Percentiles rank a stretch among this genome's conserved stretches.
These are phyloP conservation scores for Sinapis alba DNA, from an alignment of 441 rosid species.

Conservation along the genomic window DNA sequence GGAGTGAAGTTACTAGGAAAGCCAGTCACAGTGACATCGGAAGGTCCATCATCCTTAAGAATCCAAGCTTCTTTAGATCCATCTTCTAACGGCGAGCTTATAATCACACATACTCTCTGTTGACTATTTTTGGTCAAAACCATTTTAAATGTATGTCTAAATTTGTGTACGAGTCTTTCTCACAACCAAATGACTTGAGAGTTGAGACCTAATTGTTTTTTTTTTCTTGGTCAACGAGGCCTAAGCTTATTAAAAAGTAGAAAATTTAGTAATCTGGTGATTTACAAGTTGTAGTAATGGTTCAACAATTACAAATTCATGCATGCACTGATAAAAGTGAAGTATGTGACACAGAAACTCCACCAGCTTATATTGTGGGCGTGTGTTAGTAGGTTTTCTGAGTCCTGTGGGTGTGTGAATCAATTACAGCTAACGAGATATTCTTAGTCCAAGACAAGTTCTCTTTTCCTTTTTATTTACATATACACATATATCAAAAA, in stretches of 20 bases:
- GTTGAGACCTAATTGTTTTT: neutral
- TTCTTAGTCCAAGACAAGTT: slow-evolving; percentile 7
- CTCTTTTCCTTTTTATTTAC: slow-evolving; percentile 26
- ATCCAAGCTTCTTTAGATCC: slow-evolving; percentile 76
- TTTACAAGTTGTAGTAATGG: neutral
- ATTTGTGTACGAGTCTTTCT: slow-evolving; percentile 12
- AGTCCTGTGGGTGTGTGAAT: slow-evolving; percentile 9
- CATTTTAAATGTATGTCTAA: neutral
- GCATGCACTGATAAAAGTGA: neutral
- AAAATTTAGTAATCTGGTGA: neutral
- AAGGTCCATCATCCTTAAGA: slow-evolving; percentile 44
- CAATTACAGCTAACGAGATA: neutral
- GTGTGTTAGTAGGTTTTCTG: slow-evolving; percentile 12
- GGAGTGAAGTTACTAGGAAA: slow-evolving; percentile 82
- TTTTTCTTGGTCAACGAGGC: neutral
- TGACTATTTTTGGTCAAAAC: slow-evolving; percentile 8
- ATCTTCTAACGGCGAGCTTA: slow-evolving; percentile 62
- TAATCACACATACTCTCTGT: slow-evolving; percentile 46
- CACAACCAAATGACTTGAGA: neutral
- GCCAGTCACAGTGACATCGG: slow-evolving; percentile 55
- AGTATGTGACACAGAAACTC: slow-evolving; percentile 11
- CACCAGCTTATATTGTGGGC: slow-evolving; percentile 10
- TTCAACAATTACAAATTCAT: neutral
- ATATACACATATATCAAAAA: slow-evolving; percentile 24
- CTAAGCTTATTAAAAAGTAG: neutral